phyloP scores from a whole-genome alignment of 78 protist genomes.

The Creolimax fragrantissima region DNA sequence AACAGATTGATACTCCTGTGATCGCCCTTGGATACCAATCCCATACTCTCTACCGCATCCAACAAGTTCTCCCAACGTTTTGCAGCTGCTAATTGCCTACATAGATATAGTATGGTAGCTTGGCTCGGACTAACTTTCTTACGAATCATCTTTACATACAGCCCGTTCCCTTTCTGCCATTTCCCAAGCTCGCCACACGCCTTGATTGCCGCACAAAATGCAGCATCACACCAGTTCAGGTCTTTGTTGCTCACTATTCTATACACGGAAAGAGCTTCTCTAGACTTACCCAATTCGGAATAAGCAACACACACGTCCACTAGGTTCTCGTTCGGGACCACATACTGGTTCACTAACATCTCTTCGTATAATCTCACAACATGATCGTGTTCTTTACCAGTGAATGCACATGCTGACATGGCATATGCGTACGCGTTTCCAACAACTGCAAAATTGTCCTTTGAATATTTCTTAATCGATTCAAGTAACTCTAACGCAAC shows the following conservation, averaged over 20 bases:
- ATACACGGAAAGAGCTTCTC: neutral
- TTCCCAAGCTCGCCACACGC: neutral
- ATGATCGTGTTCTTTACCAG: neutral
- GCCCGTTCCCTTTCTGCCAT: neutral
- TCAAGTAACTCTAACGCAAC: neutral
- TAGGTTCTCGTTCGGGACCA: neutral
- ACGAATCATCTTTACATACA: neutral
- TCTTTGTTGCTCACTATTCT: neutral
- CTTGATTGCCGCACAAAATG: neutral
- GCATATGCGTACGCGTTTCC: neutral
- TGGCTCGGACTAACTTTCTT: neutral
- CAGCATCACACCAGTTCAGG: neutral
- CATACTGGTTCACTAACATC: neutral
- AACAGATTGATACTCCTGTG: neutral
- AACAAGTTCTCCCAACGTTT: neutral
- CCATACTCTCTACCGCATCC: neutral
- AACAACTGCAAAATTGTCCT: neutral
- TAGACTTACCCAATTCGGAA: neutral
- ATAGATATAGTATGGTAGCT: neutral
- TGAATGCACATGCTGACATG: neutral
- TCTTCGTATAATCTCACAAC: neutral
- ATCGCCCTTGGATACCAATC: neutral
- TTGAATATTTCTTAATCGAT: neutral
- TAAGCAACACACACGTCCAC: neutral
- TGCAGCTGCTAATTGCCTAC: neutral